Percentiles rank a stretch among this genome's conserved stretches.
phyloP scores from a whole-genome alignment of 306 rosid genomes.

The Dalbergia cultrata region DNA sequence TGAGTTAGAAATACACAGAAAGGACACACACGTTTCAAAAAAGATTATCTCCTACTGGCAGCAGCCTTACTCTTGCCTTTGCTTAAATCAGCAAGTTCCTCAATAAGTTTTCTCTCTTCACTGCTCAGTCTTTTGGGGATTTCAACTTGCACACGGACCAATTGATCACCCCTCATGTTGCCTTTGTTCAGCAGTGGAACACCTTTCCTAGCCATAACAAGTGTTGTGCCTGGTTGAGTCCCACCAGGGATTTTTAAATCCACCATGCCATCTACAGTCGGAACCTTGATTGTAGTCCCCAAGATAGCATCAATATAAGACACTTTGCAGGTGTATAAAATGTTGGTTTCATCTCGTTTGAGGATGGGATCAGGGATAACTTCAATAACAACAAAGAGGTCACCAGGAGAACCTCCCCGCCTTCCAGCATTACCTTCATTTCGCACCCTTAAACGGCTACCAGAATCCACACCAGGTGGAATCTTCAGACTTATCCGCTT shows the following conservation, averaged over 20 bases:
- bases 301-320: slow-evolving; percentile 92
- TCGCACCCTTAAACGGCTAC: slow-evolving; percentile 95
- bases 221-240: slow-evolving; percentile 94
- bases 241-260: slow-evolving; percentile 66
- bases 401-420: slow-evolving; percentile 91
- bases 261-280: slow-evolving; percentile 86
- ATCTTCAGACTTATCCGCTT: slow-evolving; percentile 94
- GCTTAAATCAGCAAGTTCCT: slow-evolving; percentile 91
- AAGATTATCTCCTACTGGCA: slow-evolving; percentile 44
- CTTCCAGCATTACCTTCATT: slow-evolving; percentile 97
- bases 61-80: slow-evolving; percentile 84
- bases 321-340: slow-evolving; percentile 83
- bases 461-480: slow-evolving; percentile 97
- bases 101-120: slow-evolving; percentile 84
- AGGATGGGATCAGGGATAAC: slow-evolving; percentile 92
- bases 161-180: slow-evolving; percentile 95
- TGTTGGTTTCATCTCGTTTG: slow-evolving; percentile 94
- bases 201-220: slow-evolving; percentile 97
- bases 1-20: background rate
- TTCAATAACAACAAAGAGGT: slow-evolving; percentile 90
- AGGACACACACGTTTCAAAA: background rate
- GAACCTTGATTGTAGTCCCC: slow-evolving; percentile 89
- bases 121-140: slow-evolving; percentile 86
- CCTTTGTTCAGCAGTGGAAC: slow-evolving; percentile 88
- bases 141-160: slow-evolving; percentile 97